Base-by-base conservation (phyloP, 208 protist genomes). In the Jaenimonas drosophilae region DNA sequence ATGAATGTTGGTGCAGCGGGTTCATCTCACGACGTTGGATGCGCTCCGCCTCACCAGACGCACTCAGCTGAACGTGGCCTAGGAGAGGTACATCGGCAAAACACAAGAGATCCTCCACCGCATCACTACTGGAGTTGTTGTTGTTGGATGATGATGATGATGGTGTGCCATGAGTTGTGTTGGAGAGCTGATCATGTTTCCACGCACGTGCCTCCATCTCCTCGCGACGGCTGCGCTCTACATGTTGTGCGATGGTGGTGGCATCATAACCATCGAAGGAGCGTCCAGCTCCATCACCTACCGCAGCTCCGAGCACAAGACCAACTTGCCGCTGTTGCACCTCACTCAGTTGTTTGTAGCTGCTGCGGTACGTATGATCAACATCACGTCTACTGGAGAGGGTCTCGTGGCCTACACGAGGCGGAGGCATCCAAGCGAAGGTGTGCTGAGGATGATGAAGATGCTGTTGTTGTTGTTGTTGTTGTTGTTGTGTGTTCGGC, bases 291-390 rank as follows among this genome's bases (percentile, higher is more conserved):
- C 78, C 80, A 58, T 94, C 85, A 6, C 64, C 85, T 21, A 94
- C 79, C 19, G 63, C 65, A 20, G 76, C 68, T 0, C 80, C 85
- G 24, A 94, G 52, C 1, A 94, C 12, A 31, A 88, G 51, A 0
- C 85, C 85, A 3, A 79, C 70, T 49, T 94, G 85, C 36, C 56
- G 52, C 54, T 94, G 85, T 43, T 90, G 81, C 4, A 89, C 51
- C 38, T 60, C 67, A 44, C 71, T 86, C n/a, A 89, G 78, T 40
- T 94, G 85, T 17, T 74, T 82, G 60, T 90, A 87, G 54, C 81
- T 90, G 45, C 68, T 88, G 41, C 82, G 54, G 44, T 90, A 94
- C 31, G 85, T 88, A 54, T 87, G 82, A 24, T 54, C 43, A 17
- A 63, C 57, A 27, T 46, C 54, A 11, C 37, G 59, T 20, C 19